A percentile compares a stretch with the other conserved stretches of the same genome.
Conservation (phyloP, 257 asterid species). For the Penstemon newberryi region DNA sequence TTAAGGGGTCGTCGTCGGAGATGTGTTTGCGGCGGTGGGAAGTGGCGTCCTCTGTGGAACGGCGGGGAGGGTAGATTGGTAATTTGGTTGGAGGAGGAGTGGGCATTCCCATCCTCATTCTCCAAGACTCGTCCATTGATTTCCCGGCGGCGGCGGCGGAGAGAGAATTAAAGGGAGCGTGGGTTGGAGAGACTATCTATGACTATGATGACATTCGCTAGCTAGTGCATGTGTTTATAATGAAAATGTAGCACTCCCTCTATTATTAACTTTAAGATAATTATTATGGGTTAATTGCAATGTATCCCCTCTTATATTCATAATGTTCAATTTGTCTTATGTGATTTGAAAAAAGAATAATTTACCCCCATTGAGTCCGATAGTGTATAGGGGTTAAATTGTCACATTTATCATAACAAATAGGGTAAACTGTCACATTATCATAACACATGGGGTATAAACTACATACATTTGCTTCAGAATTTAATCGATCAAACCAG, state of each 20-base stretch:
- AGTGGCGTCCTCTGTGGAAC: conserved; percentile 39
- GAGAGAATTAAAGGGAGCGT: not conserved
- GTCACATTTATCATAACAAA: no score
- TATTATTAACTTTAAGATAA: no score
- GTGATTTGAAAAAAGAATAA: no score
- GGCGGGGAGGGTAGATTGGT: conserved; percentile 43
- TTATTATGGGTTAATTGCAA: no score
- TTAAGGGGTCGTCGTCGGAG: conserved; percentile 37
- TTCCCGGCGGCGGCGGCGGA: conserved; percentile 26
- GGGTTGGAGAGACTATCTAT: conserved; percentile 19
- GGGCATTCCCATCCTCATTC: conserved; percentile 62
- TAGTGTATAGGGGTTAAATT: no score
- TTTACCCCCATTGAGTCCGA: no score
- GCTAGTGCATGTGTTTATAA: conserved; percentile 27
- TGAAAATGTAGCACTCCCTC: not conserved
- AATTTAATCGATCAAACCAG: no score
- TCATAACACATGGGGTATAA: no score
- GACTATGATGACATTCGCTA: conserved; percentile 26
- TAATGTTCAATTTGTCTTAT: no score
- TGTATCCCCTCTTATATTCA: no score
- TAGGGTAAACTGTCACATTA: no score
- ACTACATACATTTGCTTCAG: no score
- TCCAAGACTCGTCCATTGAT: conserved; percentile 70
- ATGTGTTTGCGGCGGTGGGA: conserved; percentile 36
- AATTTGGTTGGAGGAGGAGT: conserved; percentile 25